Evolutionary conservation across 805 yeast genomes (phyloP).

Genomic region (Torulaspora microellipsoides): DNA sequence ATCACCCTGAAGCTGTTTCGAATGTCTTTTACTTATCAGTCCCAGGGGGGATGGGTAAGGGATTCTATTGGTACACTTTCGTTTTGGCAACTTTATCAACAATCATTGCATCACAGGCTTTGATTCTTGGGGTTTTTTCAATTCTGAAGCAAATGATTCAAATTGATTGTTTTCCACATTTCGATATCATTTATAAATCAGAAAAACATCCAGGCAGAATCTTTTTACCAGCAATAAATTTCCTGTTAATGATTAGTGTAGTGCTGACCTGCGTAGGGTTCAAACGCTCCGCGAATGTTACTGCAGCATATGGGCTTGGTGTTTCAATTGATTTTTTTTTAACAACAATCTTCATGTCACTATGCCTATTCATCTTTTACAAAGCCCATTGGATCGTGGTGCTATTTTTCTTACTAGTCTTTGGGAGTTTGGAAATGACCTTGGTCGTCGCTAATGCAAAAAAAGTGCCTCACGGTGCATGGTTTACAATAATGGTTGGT

Average conservation of each 20-base stretch:
- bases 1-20: constrained; percentile 37
- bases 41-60: constrained; percentile 45
- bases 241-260: constrained; percentile 48
- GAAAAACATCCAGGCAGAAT: constrained; percentile 45
- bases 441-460: constrained; percentile 46
- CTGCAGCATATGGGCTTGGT: constrained; percentile 60
- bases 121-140: constrained; percentile 51
- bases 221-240: constrained; percentile 49
- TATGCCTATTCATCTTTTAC: constrained; percentile 46
- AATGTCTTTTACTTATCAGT: constrained; percentile 47
- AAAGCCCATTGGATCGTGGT: constrained; percentile 36
- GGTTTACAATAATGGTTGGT: constrained; percentile 53
- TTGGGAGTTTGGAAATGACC: constrained; percentile 45
- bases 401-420: constrained; percentile 35
- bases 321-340: constrained; percentile 51
- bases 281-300: constrained; percentile 44
- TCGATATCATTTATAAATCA: constrained; percentile 45
- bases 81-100: constrained; percentile 51
- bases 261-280: constrained; percentile 50
- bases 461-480: constrained; percentile 56
- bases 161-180: constrained; percentile 50
- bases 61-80: constrained; percentile 49
- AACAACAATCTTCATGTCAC: constrained; percentile 44
- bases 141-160: constrained; percentile 50
- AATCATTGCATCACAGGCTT: constrained; percentile 57